A percentile compares a stretch with the other conserved stretches of the same genome.
These are phyloP conservation scores for Globisporangium yorkense DNA, from an alignment of 352 stramenopile genomes.

Conservation along the genomic window DNA sequence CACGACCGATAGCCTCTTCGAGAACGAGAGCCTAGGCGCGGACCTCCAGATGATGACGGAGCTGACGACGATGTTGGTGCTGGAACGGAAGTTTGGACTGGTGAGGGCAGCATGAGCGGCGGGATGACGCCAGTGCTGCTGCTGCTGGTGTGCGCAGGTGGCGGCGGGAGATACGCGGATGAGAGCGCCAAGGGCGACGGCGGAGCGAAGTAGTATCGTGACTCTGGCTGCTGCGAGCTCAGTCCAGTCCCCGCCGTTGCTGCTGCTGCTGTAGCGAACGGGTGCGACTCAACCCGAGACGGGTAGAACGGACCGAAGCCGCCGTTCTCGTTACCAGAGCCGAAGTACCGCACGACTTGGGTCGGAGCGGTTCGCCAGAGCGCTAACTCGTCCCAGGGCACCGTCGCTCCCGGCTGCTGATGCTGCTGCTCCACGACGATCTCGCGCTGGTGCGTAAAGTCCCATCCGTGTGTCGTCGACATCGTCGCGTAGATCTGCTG, in stretches of 20 bases:
- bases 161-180: slow-evolving; percentile 9
- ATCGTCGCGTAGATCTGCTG: slow-evolving; percentile 72
- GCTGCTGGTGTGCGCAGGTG: neutral
- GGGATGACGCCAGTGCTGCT: neutral
- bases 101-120: neutral
- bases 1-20: neutral
- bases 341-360: slow-evolving; percentile 74
- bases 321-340: slow-evolving; percentile 21
- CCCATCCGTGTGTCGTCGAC: slow-evolving; percentile 67
- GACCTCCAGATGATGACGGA: neutral
- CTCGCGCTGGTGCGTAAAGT: slow-evolving; percentile 58
- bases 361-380: slow-evolving; percentile 63
- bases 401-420: slow-evolving; percentile 1
- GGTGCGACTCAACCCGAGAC: slow-evolving; percentile 6
- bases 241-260: neutral
- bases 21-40: neutral
- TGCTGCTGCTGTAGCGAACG: neutral
- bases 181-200: neutral
- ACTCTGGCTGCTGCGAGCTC: slow-evolving; percentile 12
- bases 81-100: neutral
- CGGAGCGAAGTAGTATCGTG: slow-evolving; percentile 45
- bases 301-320: slow-evolving; percentile 19
- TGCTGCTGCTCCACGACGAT: slow-evolving; percentile 12
- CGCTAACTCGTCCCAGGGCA: slow-evolving; percentile 40
- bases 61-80: neutral